These are phyloP conservation scores for Eucalyptus curtisii DNA, from an alignment of 345 rosid genomes.

Conservation along the genomic window DNA sequence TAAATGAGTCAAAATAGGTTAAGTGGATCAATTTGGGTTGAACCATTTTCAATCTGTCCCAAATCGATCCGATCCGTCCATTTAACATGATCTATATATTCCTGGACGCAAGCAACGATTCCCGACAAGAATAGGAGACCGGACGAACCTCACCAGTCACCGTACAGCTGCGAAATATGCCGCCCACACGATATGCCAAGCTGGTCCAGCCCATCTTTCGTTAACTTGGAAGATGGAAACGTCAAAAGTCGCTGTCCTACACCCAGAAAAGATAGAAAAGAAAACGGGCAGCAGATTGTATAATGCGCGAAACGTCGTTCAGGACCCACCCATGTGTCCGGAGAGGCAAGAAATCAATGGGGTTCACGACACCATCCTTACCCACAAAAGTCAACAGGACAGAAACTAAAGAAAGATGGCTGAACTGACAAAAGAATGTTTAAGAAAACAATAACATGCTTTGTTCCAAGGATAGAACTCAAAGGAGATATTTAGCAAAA, in stretches of 20 bases:
- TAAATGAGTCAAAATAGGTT: no score
- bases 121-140: not conserved
- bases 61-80: fast-evolving
- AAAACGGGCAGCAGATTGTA: not conserved
- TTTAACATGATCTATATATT: not conserved
- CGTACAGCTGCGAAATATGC: not conserved
- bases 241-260: not conserved
- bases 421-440: not conserved
- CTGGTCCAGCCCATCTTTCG: not conserved
- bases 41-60: not conserved
- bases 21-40: not conserved
- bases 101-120: not conserved
- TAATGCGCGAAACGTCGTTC: not conserved
- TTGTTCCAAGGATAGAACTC: not conserved
- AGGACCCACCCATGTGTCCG: not conserved
- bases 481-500: not conserved
- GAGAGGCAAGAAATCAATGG: not conserved
- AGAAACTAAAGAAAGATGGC: not conserved
- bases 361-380: not conserved
- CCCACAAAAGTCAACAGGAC: not conserved
- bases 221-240: not conserved
- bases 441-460: not conserved
- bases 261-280: not conserved
- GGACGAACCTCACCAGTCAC: not conserved
- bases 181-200: not conserved